Conservation (phyloP, 768 basidiomycete species). For the Lactarius akahatsu region DNA sequence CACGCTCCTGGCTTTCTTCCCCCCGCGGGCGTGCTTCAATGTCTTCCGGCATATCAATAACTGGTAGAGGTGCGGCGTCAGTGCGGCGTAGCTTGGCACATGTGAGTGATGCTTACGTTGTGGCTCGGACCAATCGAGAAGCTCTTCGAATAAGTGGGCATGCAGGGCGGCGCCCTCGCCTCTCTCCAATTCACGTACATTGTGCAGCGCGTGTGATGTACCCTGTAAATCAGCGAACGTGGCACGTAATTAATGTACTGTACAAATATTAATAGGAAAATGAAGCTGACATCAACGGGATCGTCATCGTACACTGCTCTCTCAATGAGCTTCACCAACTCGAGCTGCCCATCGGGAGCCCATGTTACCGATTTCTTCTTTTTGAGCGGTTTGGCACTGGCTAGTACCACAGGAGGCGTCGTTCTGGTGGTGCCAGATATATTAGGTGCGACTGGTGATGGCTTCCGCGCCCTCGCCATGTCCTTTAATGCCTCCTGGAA, state of each 20-base stretch:
- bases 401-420: slow-evolving; percentile 51
- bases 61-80: slow-evolving; percentile 41
- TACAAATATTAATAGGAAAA: slow-evolving; percentile 41
- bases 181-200: slow-evolving; percentile 81
- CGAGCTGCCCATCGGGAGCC: slow-evolving; percentile 72
- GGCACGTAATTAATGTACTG: slow-evolving; percentile 51
- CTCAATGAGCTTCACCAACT: slow-evolving; percentile 77
- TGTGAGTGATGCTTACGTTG: slow-evolving; percentile 53
- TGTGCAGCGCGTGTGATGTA: slow-evolving; percentile 59
- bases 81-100: slow-evolving; percentile 19
- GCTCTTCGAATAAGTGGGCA: slow-evolving; percentile 80
- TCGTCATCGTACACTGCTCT: slow-evolving; percentile 88
- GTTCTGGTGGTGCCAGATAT: slow-evolving; percentile 36
- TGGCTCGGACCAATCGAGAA: slow-evolving; percentile 84
- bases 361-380: slow-evolving; percentile 80
- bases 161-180: slow-evolving; percentile 86
- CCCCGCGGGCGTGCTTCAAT: slow-evolving; percentile 58
- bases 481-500: slow-evolving; percentile 81
- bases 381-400: slow-evolving; percentile 43
- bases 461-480: slow-evolving; percentile 66
- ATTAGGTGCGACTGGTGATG: slow-evolving; percentile 48
- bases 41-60: slow-evolving; percentile 60
- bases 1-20: slow-evolving; percentile 65
- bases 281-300: slow-evolving; percentile 75
- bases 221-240: slow-evolving; percentile 55